Base-by-base conservation (phyloP, 2,329 filamentous ascomycete species). In the Ophiostoma perfectum region DNA sequence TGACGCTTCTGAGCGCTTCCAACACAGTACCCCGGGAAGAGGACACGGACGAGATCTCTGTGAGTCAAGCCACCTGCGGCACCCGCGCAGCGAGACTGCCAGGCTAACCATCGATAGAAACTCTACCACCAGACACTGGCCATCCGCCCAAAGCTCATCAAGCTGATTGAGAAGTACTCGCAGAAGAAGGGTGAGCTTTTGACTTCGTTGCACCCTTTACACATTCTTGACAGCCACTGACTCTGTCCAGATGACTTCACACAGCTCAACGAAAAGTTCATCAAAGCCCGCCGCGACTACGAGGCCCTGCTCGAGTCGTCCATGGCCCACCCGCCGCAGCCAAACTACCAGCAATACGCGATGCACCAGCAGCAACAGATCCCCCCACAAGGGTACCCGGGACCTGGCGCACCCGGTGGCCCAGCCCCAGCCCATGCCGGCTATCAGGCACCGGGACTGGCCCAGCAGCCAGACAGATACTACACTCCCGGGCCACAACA, bases 191-290 rank as follows among this genome's bases (percentile, higher is more conserved):
- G 93, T 94, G 80, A 67, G 67, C 49, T 27, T 27, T 44, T 47
- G n/a, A 27, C 2, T 55, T 41, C 38, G n/a, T 14, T 60, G 55
- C 9, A 38, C 18, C 62, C 12, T 3, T 6, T 14, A 16, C 5
- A 4, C 3, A 2, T 11, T 12, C 68, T 72, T 67, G 78, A 14
- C 18, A 2, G 6, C 14, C 49, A 39, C 60, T 63, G 42, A 63
- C 60, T 4, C 14, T 47, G 14, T 4, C 14, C 5, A 96, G 95
- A 99, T 79, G 95, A 99, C 78, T 98, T 99, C 76, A 97, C 95
- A 2, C 94, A 98, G 77, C 82, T 99, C 71, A 99, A 99, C 75
- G 95, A 99, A 78, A 98, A 98, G 80, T 99, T 99, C 78, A 98
- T 99, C 83, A 99, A 99, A 80, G 95, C 95, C 63, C 89, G 95